Percentiles rank a stretch among this genome's conserved stretches.
phyloP scores from a whole-genome alignment of 1,284 basidiomycete species.

The Jaminaea rosea region DNA sequence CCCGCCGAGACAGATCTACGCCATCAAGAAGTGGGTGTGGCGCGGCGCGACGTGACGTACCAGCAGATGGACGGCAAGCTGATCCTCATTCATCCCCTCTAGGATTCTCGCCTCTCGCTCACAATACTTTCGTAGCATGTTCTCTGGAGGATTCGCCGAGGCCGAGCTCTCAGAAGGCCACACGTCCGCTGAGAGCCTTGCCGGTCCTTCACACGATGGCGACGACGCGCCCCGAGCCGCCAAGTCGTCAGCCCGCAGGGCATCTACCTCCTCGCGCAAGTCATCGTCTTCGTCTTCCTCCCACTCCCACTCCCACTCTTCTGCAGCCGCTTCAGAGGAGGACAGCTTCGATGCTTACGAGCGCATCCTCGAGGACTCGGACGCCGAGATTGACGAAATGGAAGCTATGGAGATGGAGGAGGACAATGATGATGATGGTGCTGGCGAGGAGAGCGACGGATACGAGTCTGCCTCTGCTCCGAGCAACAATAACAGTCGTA shows the following conservation, averaged over 20 bases:
- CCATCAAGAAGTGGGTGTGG: constrained; percentile 49
- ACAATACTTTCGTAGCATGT: constrained; percentile 47
- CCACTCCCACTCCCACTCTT: too few species aligned
- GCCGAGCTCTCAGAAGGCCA: constrained; percentile 30
- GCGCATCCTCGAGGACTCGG: constrained; percentile 15
- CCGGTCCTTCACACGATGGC: constrained; percentile 33
- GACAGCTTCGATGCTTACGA: constrained; percentile 14
- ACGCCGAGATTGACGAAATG: constrained; percentile 22
- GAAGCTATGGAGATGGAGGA: constrained; percentile 7
- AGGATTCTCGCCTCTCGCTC: constrained; percentile 45
- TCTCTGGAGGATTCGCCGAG: constrained; percentile 38
- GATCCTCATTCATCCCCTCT: too few species aligned
- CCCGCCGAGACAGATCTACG: constrained; percentile 42
- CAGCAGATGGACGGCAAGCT: too few species aligned
- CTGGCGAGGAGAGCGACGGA: constrained; percentile 1
- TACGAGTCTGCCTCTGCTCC: constrained; percentile 6
- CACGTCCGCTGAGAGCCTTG: too few species aligned
- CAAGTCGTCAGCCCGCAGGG: too few species aligned
- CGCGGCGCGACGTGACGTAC: too few species aligned
- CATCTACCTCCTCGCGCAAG: too few species aligned
- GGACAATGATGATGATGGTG: constrained; percentile 8
- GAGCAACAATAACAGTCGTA: too few species aligned
- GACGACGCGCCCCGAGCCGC: constrained; percentile 3
- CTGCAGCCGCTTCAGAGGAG: too few species aligned
- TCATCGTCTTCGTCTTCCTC: too few species aligned